A percentile compares a stretch with the other conserved stretches of the same genome.
phyloP scores from a whole-genome alignment of 2,329 filamentous ascomycete species.

The Intubia oerlemansii region DNA sequence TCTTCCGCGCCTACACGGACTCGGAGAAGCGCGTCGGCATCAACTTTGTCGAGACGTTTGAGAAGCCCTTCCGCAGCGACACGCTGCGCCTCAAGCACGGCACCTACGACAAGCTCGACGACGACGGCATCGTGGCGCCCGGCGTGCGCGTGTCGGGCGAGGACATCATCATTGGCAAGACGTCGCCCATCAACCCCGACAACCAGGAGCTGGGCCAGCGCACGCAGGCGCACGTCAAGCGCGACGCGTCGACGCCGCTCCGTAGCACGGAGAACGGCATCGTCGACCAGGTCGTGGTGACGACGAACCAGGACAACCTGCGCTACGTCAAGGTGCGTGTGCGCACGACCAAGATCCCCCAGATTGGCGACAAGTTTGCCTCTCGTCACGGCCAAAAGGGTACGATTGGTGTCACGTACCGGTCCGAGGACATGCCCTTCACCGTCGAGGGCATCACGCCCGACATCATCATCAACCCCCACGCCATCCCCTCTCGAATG shows the following conservation, averaged over 20 bases:
- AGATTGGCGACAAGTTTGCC: conserved; percentile 98
- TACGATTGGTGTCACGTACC: conserved; percentile 95
- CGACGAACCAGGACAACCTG: conserved; percentile 83
- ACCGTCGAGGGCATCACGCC: conserved; percentile 77
- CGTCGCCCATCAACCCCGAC: conserved; percentile 80
- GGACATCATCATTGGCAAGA: conserved; percentile 98
- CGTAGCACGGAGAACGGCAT: conserved; percentile 95
- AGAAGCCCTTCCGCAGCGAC: conserved; percentile 77
- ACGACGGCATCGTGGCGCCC: conserved; percentile 85
- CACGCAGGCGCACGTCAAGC: conserved; percentile 74
- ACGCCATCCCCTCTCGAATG: conserved; percentile 99
- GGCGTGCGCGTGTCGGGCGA: conserved; percentile 91
- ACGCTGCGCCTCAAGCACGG: conserved; percentile 86
- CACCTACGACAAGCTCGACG: conserved; percentile 92
- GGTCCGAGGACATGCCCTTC: conserved; percentile 98
- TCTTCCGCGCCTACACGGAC: conserved; percentile 94
- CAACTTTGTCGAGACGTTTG: conserved; percentile 80
- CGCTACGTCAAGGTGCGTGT: conserved; percentile 96
- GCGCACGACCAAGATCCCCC: conserved; percentile 89
- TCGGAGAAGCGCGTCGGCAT: conserved; percentile 92
- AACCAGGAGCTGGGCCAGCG: conserved; percentile 85
- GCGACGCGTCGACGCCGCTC: conserved; percentile 86
- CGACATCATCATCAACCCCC: conserved; percentile 96
- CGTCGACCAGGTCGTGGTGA: conserved; percentile 79
- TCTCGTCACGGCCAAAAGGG: conserved; percentile 98